phyloP scores from a whole-genome alignment of 148 eudicot genomes.

The Gaultheria prostrata region DNA sequence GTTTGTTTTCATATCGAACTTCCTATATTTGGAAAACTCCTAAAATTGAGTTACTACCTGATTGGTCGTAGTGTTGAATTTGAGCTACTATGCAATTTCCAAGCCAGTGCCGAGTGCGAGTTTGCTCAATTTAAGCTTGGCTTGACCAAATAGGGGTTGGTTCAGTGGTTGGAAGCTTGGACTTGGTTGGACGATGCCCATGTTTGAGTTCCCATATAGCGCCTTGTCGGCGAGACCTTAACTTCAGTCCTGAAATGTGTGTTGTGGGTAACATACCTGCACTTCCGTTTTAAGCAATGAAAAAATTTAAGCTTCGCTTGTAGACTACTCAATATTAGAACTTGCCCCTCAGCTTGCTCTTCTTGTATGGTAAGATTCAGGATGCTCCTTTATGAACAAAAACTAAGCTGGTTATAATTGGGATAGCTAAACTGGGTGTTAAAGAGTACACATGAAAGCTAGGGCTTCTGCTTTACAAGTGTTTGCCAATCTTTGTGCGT shows the following conservation, averaged over 20 bases:
- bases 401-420: background rate
- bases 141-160: no score
- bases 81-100: background rate
- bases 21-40: background rate
- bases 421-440: background rate
- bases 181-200: no score
- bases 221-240: no score
- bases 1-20: background rate
- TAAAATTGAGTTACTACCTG: background rate
- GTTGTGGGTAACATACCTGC: no score
- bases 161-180: no score
- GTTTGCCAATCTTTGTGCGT: background rate
- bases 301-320: background rate
- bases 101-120: background rate
- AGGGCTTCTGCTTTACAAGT: no score
- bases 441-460: background rate
- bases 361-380: background rate
- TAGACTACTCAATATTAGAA: background rate
- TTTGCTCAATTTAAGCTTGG: background rate
- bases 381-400: background rate
- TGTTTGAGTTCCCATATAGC: no score
- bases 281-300: no score
- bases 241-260: no score
- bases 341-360: background rate
- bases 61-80: background rate